Conservation (phyloP, 2,329 filamentous ascomycete species). For the Ascochyta clinopodiicola region DNA sequence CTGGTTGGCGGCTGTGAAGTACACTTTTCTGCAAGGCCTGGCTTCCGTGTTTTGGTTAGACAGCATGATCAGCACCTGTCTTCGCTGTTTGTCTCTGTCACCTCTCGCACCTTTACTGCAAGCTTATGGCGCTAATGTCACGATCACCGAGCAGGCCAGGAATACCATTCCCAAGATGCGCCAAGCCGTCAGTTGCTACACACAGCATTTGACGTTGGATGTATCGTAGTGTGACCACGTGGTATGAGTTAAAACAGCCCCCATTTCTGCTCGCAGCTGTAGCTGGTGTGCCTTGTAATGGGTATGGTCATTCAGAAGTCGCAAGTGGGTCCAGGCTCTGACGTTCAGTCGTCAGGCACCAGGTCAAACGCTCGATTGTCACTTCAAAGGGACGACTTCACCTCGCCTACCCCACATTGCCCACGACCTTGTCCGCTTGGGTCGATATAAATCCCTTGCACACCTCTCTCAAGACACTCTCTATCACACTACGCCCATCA, state of each 20-base stretch:
- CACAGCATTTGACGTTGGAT: neutral
- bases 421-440: neutral
- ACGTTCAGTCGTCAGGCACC: slow-evolving; percentile 19
- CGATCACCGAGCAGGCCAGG: neutral
- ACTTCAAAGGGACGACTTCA: slow-evolving; percentile 28
- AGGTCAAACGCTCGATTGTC: slow-evolving; percentile 28
- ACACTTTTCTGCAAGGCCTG: neutral
- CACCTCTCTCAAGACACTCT: slow-evolving; percentile 36
- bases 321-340: slow-evolving; percentile 6
- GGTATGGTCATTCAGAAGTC: neutral
- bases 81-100: neutral
- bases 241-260: neutral
- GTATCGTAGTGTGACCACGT: neutral
- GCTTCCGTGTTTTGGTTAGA: neutral
- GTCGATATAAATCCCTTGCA: slow-evolving; percentile 27
- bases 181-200: neutral
- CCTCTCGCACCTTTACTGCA: neutral
- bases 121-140: neutral
- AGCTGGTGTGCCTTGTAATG: neutral
- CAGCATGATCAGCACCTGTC: neutral
- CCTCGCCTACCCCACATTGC: slow-evolving; percentile 9
- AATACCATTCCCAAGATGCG: neutral
- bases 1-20: neutral
- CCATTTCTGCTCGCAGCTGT: neutral
- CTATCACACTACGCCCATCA: slow-evolving; percentile 4